These are phyloP conservation scores for Cladosporium sp. DNA, from an alignment of 2,329 filamentous ascomycete species.

Conservation along the genomic window DNA sequence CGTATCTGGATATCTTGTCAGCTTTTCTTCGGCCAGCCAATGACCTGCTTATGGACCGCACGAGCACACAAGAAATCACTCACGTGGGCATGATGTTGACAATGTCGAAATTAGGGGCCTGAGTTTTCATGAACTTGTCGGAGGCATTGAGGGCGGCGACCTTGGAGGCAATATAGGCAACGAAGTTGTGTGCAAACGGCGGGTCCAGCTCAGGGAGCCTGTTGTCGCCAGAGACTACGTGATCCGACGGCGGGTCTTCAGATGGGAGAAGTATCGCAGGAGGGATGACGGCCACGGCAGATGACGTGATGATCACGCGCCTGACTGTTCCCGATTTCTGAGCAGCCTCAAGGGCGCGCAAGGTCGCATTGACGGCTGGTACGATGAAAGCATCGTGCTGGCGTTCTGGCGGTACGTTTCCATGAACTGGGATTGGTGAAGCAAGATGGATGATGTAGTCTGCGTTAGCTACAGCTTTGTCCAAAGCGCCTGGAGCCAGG, in stretches of 20 bases:
- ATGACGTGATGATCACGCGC: slow-evolving; percentile 38
- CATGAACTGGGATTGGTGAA: slow-evolving; percentile 19
- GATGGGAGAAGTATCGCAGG: neutral
- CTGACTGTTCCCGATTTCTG: slow-evolving; percentile 30
- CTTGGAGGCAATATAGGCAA: slow-evolving; percentile 19
- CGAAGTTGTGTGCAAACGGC: neutral
- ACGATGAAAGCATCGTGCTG: slow-evolving; percentile 14
- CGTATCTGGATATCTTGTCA: neutral
- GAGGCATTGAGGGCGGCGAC: slow-evolving; percentile 15
- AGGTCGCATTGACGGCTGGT: slow-evolving; percentile 33
- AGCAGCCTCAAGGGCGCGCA: slow-evolving; percentile 36
- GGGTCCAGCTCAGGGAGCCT: neutral
- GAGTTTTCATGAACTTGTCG: slow-evolving; percentile 16
- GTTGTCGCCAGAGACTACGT: neutral
- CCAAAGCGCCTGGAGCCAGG: slow-evolving; percentile 34
- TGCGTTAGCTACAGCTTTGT: slow-evolving; percentile 38
- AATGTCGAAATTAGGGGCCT: slow-evolving; percentile 19
- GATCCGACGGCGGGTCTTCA: neutral
- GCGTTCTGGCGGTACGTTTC: neutral
- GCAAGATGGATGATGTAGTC: slow-evolving; percentile 35
- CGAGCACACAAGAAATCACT: neutral
- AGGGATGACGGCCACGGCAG: slow-evolving; percentile 3
- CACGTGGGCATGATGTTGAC: slow-evolving; percentile 20
- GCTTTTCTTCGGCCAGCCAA: neutral
- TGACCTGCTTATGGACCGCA: too few relatives aligned